Conservation (phyloP, 371 early-diverging fungal species). For the Haplosporangium sp. region DNA sequence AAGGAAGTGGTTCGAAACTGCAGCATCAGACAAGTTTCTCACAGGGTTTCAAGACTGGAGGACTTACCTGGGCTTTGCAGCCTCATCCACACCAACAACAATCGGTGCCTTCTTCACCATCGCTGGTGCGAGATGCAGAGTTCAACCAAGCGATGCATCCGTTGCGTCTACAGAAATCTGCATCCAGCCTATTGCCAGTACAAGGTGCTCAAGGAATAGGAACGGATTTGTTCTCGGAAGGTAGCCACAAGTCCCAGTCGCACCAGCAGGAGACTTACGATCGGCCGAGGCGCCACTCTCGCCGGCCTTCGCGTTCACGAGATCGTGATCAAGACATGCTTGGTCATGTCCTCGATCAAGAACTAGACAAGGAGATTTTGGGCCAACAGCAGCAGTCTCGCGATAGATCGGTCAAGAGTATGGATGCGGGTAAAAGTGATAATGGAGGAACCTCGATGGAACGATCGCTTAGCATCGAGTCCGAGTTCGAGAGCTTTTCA, state of each 20-base stretch:
- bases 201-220: too few relatives aligned
- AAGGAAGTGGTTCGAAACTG: conserved; percentile 1
- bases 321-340: conserved; percentile 14
- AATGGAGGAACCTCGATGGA: conserved; percentile 25
- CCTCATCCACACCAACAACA: conserved; percentile 16
- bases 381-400: conserved; percentile 7
- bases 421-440: not conserved
- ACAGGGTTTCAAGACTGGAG: conserved; percentile 10
- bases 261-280: too few relatives aligned
- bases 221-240: too few relatives aligned
- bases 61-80: conserved; percentile 26
- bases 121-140: conserved; percentile 5
- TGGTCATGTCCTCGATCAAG: conserved; percentile 5
- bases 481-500: conserved; percentile 66
- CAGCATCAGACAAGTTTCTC: conserved; percentile 14
- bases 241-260: too few relatives aligned
- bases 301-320: conserved; percentile 23
- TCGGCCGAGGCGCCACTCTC: conserved; percentile 6
- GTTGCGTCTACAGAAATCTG: not conserved
- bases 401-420: not conserved
- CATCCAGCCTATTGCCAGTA: too few relatives aligned
- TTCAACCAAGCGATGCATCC: conserved; percentile 5
- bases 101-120: not conserved
- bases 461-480: conserved; percentile 56
- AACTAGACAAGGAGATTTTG: conserved; percentile 9